Conservation (phyloP, 495 filamentous ascomycete species). For the Monascus purpureus region DNA sequence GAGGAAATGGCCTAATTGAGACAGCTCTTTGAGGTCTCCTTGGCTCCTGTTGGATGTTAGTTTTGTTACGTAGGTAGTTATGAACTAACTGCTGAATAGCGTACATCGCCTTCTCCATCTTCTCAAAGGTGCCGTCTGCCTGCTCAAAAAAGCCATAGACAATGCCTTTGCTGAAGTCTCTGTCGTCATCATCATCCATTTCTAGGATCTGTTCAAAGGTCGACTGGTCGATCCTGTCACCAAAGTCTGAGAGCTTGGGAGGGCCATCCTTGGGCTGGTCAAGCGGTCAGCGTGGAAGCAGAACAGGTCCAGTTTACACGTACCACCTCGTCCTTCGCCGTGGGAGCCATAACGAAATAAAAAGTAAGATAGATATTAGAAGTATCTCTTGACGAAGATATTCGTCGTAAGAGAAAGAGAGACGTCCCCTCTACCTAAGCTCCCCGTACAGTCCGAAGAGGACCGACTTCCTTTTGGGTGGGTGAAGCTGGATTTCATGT, state of each 20-base stretch:
- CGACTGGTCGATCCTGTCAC: slow-evolving; percentile 58
- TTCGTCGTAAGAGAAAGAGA: no score
- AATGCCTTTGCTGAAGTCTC: slow-evolving; percentile 70
- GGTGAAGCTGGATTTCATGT: no score
- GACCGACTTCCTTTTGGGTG: no score
- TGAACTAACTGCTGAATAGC: no score
- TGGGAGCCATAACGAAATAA: no score
- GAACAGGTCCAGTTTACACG: no score
- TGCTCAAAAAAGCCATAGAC: slow-evolving; percentile 90
- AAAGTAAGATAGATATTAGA: no score
- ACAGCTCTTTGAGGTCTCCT: slow-evolving; percentile 56
- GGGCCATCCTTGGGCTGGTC: slow-evolving; percentile 33
- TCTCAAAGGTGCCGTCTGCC: slow-evolving; percentile 67
- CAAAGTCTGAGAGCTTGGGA: slow-evolving; percentile 35
- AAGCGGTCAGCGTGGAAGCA: no score
- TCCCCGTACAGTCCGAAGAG: no score
- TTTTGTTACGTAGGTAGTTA: slow-evolving; percentile 1
- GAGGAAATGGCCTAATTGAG: slow-evolving; percentile 80
- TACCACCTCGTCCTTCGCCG: no score
- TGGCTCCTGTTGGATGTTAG: slow-evolving; percentile 33
- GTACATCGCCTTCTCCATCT: slow-evolving; percentile 78
- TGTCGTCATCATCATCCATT: slow-evolving; percentile 80
- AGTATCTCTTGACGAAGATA: no score
- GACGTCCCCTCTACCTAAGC: no score
- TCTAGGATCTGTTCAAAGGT: slow-evolving; percentile 94